Conservation (phyloP, 805 yeast species). For the Wickerhamiella cacticola region DNA sequence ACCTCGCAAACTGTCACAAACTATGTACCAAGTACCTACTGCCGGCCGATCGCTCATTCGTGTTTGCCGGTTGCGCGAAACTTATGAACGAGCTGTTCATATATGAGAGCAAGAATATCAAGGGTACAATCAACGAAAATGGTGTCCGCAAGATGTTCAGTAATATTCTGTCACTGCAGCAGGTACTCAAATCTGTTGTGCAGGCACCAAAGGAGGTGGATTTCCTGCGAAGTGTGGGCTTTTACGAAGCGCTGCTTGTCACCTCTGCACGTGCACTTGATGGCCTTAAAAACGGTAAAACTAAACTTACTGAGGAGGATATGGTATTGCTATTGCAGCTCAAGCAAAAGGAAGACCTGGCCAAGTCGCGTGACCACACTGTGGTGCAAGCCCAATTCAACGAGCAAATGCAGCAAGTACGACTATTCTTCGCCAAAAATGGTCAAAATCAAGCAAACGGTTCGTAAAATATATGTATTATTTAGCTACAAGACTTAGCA, state of each 20-base stretch:
- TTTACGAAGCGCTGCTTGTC: slow-evolving; percentile 35
- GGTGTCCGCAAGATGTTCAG: slow-evolving; percentile 50
- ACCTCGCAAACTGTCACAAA: slow-evolving; percentile 37
- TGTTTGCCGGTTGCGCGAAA: slow-evolving; percentile 40
- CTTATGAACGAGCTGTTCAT: slow-evolving; percentile 43
- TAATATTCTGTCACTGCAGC: slow-evolving; percentile 56
- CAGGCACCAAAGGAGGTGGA: slow-evolving; percentile 41
- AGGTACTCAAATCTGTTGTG: slow-evolving; percentile 50
- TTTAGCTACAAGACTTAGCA: no score
- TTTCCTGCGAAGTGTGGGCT: slow-evolving; percentile 41
- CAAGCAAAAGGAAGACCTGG: slow-evolving; percentile 19
- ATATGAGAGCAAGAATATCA: slow-evolving; percentile 39
- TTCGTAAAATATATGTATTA: background rate
- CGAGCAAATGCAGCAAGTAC: slow-evolving; percentile 12
- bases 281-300: slow-evolving; percentile 18
- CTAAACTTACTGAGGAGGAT: slow-evolving; percentile 18
- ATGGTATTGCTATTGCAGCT: slow-evolving; percentile 16
- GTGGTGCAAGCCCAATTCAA: slow-evolving; percentile 7
- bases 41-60: slow-evolving; percentile 24
- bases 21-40: slow-evolving; percentile 30
- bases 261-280: slow-evolving; percentile 22
- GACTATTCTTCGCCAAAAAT: slow-evolving; percentile 1
- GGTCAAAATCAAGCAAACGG: background rate
- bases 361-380: slow-evolving; percentile 11
- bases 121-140: slow-evolving; percentile 37